These are phyloP conservation scores for Puccinia horiana DNA, from an alignment of 1,284 basidiomycete genomes.

Conservation along the genomic window DNA sequence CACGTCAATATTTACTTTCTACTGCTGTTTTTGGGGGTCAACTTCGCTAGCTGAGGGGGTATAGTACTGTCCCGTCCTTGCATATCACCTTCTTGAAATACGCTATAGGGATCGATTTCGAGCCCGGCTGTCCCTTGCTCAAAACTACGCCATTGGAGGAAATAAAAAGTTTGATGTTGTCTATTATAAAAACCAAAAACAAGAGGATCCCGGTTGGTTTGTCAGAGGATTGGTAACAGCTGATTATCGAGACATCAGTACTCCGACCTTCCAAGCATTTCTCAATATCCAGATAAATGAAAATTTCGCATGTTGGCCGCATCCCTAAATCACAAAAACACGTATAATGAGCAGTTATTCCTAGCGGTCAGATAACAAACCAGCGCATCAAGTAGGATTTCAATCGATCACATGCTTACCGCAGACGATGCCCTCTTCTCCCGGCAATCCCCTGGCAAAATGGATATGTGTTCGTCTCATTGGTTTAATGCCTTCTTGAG, in stretches of 20 bases:
- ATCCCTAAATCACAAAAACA: constrained; percentile 31
- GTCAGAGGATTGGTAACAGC: neutral
- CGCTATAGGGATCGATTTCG: constrained; percentile 61
- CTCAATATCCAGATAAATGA: constrained; percentile 44
- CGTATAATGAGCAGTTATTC: neutral
- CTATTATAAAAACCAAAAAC: constrained; percentile 51
- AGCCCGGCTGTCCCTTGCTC: constrained; percentile 69
- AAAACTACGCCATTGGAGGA: constrained; percentile 82
- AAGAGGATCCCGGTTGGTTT: neutral
- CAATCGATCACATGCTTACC: constrained; percentile 61
- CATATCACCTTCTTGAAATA: constrained; percentile 68
- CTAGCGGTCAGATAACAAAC: neutral
- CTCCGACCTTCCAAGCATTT: constrained; percentile 41
- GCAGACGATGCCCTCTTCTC: constrained; percentile 69
- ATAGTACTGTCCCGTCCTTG: constrained; percentile 13
- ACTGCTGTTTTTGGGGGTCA: neutral
- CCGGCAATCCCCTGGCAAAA: constrained; percentile 68
- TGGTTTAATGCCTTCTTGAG: constrained; percentile 71
- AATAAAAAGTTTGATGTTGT: constrained; percentile 71
- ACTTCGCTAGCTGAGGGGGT: neutral
- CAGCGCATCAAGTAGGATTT: neutral
- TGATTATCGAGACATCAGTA: neutral
- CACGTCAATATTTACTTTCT: neutral
- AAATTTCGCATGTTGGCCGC: constrained; percentile 30
- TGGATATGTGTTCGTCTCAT: constrained; percentile 88